Evolutionary conservation across 2,329 filamentous ascomycete genomes (phyloP).

Genomic region (Raffaelea deltoideospora): DNA sequence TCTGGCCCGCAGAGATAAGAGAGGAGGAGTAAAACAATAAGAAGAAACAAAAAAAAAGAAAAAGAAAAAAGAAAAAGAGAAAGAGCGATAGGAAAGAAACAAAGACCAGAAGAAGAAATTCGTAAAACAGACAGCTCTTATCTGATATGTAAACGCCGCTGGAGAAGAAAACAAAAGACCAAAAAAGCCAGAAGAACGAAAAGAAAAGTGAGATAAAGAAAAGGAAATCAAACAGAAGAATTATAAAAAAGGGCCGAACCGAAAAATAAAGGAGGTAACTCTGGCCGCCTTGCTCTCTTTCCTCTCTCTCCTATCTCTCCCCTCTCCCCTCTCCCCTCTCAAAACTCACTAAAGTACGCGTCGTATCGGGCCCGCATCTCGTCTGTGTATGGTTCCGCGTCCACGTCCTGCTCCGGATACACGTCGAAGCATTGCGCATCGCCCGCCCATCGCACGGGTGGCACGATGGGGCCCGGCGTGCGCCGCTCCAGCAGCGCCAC

Average conservation of each 20-base stretch:
- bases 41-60: background rate
- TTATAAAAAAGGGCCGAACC: too few species aligned
- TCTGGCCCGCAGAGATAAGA: too few species aligned
- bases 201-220: too few species aligned
- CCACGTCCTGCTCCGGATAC: conserved; percentile 62
- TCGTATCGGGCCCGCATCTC: conserved; percentile 58
- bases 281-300: too few species aligned
- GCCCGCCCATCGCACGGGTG: conserved; percentile 55
- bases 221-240: too few species aligned
- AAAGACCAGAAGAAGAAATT: background rate
- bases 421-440: conserved; percentile 72
- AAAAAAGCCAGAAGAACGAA: too few species aligned
- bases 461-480: conserved; percentile 55
- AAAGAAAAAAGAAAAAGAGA: background rate
- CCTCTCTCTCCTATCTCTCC: background rate
- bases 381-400: conserved; percentile 50
- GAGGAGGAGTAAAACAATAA: background rate
- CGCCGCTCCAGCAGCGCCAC: conserved; percentile 51
- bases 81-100: background rate
- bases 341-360: conserved; percentile 57
- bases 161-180: too few species aligned
- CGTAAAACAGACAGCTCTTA: background rate
- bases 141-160: too few species aligned
- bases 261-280: too few species aligned
- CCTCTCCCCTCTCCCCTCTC: background rate